Conservation (phyloP, 2,329 filamentous ascomycete genomes). For the Fusarium cyanostomum region DNA sequence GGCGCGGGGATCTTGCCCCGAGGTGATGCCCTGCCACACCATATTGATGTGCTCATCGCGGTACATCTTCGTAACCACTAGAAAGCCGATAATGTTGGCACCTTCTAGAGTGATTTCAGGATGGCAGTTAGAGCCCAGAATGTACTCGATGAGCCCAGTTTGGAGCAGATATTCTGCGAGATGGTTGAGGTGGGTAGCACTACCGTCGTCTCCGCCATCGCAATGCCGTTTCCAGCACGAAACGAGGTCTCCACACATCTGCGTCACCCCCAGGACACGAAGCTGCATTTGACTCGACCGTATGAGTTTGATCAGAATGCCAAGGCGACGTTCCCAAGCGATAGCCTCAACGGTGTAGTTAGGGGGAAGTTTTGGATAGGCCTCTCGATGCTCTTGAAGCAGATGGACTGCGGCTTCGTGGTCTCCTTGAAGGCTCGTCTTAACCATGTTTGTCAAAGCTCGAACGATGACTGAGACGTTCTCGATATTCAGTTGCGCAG, state of each 20-base stretch:
- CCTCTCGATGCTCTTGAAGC: slow-evolving; percentile 38
- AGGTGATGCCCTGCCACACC: slow-evolving; percentile 84
- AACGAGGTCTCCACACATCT: slow-evolving; percentile 77
- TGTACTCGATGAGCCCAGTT: slow-evolving; percentile 82
- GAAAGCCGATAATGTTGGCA: slow-evolving; percentile 85
- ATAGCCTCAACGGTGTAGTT: slow-evolving; percentile 60
- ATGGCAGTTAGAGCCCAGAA: slow-evolving; percentile 90
- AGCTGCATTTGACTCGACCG: slow-evolving; percentile 90
- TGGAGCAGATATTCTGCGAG: slow-evolving; percentile 74
- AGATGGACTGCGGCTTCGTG: slow-evolving; percentile 48
- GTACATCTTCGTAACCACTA: slow-evolving; percentile 82
- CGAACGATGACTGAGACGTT: slow-evolving; percentile 52
- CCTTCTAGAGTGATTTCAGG: slow-evolving; percentile 87
- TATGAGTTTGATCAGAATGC: slow-evolving; percentile 75
- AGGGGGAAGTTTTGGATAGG: slow-evolving; percentile 50
- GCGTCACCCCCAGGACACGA: slow-evolving; percentile 79
- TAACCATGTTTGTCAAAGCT: slow-evolving; percentile 57
- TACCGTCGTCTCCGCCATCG: slow-evolving; percentile 54
- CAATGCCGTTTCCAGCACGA: slow-evolving; percentile 68
- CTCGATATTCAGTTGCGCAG: slow-evolving; percentile 61
- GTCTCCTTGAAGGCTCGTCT: slow-evolving; percentile 50
- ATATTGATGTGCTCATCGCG: slow-evolving; percentile 76
- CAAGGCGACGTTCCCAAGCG: slow-evolving; percentile 74
- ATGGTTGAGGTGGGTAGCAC: slow-evolving; percentile 66
- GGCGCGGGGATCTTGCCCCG: slow-evolving; percentile 85